Percentiles rank a stretch among this genome's conserved stretches.
Conservation (phyloP, 2,329 filamentous ascomycete species). For the Trichoderma citrinoviride region DNA sequence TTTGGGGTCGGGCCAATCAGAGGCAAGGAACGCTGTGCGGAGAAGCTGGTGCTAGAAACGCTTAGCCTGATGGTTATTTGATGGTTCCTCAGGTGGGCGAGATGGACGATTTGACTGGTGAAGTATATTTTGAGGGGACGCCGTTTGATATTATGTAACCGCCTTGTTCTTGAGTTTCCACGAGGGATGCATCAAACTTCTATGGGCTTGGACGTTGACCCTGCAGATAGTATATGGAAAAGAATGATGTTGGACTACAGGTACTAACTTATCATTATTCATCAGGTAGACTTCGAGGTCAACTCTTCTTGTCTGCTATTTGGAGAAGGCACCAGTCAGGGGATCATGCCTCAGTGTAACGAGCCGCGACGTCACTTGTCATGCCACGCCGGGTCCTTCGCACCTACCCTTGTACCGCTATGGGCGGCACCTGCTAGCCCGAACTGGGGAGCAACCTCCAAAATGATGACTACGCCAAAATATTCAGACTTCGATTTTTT, state of each 20-base stretch:
- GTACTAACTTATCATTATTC: too few relatives aligned
- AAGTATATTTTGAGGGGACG: too few relatives aligned
- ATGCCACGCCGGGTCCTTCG: neutral
- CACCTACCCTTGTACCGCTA: neutral
- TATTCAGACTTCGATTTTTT: neutral
- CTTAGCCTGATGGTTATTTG: neutral
- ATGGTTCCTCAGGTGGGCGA: too few relatives aligned
- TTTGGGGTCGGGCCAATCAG: slow-evolving; percentile 4
- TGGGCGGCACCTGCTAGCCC: neutral
- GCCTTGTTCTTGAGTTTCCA: too few relatives aligned
- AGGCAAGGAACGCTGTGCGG: neutral
- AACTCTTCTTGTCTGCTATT: too few relatives aligned
- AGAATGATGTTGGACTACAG: too few relatives aligned
- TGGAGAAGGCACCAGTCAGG: neutral
- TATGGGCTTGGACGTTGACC: too few relatives aligned
- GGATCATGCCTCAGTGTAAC: slow-evolving; percentile 1
- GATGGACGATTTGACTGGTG: too few relatives aligned
- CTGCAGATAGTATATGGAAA: too few relatives aligned
- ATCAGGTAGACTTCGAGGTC: too few relatives aligned
- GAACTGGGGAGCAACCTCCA: slow-evolving; percentile 4
- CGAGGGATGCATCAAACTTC: too few relatives aligned
- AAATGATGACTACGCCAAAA: neutral
- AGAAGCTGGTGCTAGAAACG: slow-evolving; percentile 2
- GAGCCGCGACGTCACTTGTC: slow-evolving; percentile 16
- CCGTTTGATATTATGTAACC: too few relatives aligned